These are phyloP conservation scores for Diplodia intermedia DNA, from an alignment of 2,329 filamentous ascomycete genomes.

Conservation along the genomic window DNA sequence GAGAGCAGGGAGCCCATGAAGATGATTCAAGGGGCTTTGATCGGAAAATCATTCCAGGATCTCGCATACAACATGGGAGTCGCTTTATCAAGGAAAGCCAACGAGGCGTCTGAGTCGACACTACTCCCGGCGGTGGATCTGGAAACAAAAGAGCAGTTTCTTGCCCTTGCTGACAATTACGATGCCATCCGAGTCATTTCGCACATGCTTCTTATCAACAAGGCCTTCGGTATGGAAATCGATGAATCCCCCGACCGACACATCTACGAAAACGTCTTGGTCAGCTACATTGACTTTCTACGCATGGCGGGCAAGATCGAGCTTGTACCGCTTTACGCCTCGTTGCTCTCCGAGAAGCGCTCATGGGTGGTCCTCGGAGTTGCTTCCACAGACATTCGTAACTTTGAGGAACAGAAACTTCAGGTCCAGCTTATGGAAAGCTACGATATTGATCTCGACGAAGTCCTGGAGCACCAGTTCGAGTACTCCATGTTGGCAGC, in stretches of 20 bases:
- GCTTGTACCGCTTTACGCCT: slow-evolving; percentile 86
- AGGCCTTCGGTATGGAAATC: slow-evolving; percentile 61
- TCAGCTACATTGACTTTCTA: slow-evolving; percentile 81
- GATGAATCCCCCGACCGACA: slow-evolving; percentile 47
- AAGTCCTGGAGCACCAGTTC: slow-evolving; percentile 65
- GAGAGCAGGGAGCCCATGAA: slow-evolving; percentile 73
- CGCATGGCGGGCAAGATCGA: slow-evolving; percentile 75
- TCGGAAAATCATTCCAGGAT: slow-evolving; percentile 64
- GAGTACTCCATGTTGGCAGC: slow-evolving; percentile 33
- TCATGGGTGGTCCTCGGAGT: slow-evolving; percentile 75
- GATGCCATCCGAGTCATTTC: slow-evolving; percentile 54
- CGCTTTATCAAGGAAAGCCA: slow-evolving; percentile 50
- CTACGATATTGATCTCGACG: slow-evolving; percentile 74
- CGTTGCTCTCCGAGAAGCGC: slow-evolving; percentile 71
- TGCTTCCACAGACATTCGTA: slow-evolving; percentile 76
- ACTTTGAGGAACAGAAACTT: slow-evolving; percentile 67
- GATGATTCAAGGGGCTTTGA: slow-evolving; percentile 76
- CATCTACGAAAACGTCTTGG: slow-evolving; percentile 76
- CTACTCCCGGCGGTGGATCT: slow-evolving; percentile 28
- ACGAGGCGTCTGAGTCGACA: slow-evolving; percentile 35
- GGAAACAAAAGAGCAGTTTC: slow-evolving; percentile 40
- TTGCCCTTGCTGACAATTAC: slow-evolving; percentile 49
- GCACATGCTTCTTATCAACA: slow-evolving; percentile 70
- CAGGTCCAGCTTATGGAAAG: slow-evolving; percentile 78
- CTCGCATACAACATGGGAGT: slow-evolving; percentile 54